Evolutionary conservation across 2,329 filamentous ascomycete species (phyloP).

Genomic region (Colletotrichum spaethianum): DNA sequence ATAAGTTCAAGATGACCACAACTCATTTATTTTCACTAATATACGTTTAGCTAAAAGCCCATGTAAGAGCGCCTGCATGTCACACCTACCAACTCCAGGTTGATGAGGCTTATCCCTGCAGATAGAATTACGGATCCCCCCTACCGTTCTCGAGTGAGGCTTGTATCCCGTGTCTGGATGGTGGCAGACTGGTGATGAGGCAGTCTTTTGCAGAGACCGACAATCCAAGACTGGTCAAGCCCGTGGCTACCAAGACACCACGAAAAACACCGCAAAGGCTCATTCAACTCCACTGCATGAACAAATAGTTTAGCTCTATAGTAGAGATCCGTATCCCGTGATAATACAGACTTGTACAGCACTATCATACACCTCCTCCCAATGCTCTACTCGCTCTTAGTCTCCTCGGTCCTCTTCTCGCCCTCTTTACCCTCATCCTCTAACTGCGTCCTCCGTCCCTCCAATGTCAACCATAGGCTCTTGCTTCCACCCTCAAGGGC

Average conservation of each 20-base stretch:
- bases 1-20: background rate
- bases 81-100: background rate
- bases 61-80: background rate
- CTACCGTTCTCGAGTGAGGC: background rate
- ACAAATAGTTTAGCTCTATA: slow-evolving; percentile 32
- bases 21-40: background rate
- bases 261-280: background rate
- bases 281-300: background rate
- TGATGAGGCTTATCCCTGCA: background rate
- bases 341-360: slow-evolving; percentile 40
- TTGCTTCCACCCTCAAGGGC: slow-evolving; percentile 85
- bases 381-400: slow-evolving; percentile 32
- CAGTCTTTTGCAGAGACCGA: background rate
- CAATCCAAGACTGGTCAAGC: background rate
- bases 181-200: background rate
- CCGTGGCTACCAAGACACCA: background rate
- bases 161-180: background rate
- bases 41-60: background rate
- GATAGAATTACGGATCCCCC: background rate
- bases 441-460: slow-evolving; percentile 84
- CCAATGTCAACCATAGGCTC: slow-evolving; percentile 89
- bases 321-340: slow-evolving; percentile 34
- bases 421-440: slow-evolving; percentile 68
- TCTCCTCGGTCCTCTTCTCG: slow-evolving; percentile 45
- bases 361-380: slow-evolving; percentile 40